Base-by-base conservation (phyloP, 192 early-diverging fungal genomes). In the Geranomyces variabilis region DNA sequence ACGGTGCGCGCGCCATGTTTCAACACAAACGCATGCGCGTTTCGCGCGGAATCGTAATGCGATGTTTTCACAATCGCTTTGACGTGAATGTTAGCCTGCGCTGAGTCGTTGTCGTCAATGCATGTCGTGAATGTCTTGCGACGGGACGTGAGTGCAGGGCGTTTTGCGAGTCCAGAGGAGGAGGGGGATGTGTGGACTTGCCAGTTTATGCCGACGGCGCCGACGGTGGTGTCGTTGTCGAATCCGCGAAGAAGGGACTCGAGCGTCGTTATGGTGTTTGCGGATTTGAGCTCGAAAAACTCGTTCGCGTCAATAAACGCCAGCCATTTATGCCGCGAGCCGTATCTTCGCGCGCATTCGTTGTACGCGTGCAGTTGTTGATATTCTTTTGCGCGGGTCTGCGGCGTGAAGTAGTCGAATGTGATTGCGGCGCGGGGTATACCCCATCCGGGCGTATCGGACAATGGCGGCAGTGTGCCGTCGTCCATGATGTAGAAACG, bases 401-500 rank as follows among this genome's bases (percentile, higher is more conserved):
- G 19, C 26, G 22, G 17, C 26, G 22, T 17, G 28, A 60, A 17
- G 26, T 60, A 33, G 26, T 60, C 22, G 26, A 60, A 60, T 7
- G 31, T 33, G 58, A 60, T 60, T 1, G 58, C 24, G 26, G 24
- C 22, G 4, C 58, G 58, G 2, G 58, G 58, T 7, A 60, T 29
- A 7, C 58, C 58, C 26, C 30, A 60, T 1, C 29, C 58, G 15
- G 58, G 26, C 28, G 19, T 24, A 14, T 55, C 51, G 17, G 58
- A 26, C 8, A 60, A 29, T 7, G 58, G 58, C 6, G 58, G 58
- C 17, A 8, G 5, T 7, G 58, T 31, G 15, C 58, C 58, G 31
- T 60, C 58, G 58, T 60, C 58, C 58, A 60, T 60, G 26, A 60
- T 17, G 58, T 60, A 60, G 58, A 60, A 60, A 6, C 31, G 19